Base-by-base conservation (phyloP, 2,329 filamentous ascomycete species). In the Aspergillus texensis region DNA sequence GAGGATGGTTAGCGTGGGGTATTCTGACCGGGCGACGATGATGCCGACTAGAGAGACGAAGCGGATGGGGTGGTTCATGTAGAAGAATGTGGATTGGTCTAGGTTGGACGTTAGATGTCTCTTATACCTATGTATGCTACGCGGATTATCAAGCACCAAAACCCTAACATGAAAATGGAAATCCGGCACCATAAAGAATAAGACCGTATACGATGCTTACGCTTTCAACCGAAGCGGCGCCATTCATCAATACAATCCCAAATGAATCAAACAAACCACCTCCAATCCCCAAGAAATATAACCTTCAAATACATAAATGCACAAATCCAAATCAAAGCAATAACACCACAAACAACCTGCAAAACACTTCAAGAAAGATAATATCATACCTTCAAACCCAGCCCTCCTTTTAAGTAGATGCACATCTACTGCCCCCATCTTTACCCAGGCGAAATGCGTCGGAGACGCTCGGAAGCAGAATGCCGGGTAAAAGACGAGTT, bases 1-100 rank as follows among this genome's bases (percentile, higher is more conserved):
- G 43, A 89, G 77, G 50, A 87, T 75, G 39, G 76, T 80, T 60
- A 81, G 82, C 30, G 84, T 81, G 2, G 83, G 80, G 59, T 86
- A 79, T 60, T 88, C 86, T 43, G 84, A 80, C 60, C 85, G 76
- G 60, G 86, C 85, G 61, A 93, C 88, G 26, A 94, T 84, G 10
- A 93, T 77, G 34, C 92, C 92, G 9, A 88, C 84, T 36, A 94
- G 77, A 65, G 89, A 88, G 59, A 91, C 86, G 86, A 89, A 94
- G 83, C 88, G 87, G 69, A 94, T 87, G 0, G 91, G 91, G 68
- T 94, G 88, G 75, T 93, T 94, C 57, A 83, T 77, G 78, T 88
- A 84, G 76, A 93, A 93, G 76, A 84, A 86, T 45, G 87, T 77
- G 56, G 82, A 79, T 72, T 86, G 85, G 52, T 82, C 85, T 86